Percentiles rank a stretch among this genome's conserved stretches.
Evolutionary conservation across 805 yeast genomes (phyloP).

Genomic region (Barnettozyma salicaria): DNA sequence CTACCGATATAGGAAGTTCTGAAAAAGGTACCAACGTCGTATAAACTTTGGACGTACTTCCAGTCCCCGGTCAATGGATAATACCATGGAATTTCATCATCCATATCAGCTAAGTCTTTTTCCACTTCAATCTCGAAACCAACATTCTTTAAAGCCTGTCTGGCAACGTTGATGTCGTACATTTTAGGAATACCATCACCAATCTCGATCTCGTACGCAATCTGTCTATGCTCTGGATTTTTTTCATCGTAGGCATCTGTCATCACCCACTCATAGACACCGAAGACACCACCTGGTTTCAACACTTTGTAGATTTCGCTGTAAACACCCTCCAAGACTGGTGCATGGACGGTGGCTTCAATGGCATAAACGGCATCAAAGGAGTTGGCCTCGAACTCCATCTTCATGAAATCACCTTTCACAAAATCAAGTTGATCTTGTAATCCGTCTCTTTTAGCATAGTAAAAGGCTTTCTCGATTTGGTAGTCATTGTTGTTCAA

Average conservation of each 20-base stretch:
- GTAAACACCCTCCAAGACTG: conserved; percentile 92
- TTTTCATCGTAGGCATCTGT: conserved; percentile 86
- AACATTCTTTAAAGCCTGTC: conserved; percentile 73
- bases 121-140: conserved; percentile 79
- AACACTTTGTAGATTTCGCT: conserved; percentile 89
- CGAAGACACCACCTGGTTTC: conserved; percentile 97
- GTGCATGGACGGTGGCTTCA: conserved; percentile 98
- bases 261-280: conserved; percentile 99
- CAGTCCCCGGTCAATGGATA: conserved; percentile 94
- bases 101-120: conserved; percentile 75
- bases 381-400: conserved; percentile 87
- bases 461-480: conserved; percentile 82
- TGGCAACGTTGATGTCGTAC: conserved; percentile 82
- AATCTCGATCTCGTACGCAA: conserved; percentile 94
- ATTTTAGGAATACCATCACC: conserved; percentile 99
- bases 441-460: conserved; percentile 61
- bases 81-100: conserved; percentile 93
- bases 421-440: conserved; percentile 75
- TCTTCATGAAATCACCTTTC: conserved; percentile 98
- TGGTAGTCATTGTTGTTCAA: conserved; percentile 96
- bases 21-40: conserved; percentile 76
- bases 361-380: conserved; percentile 98
- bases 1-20: conserved; percentile 89
- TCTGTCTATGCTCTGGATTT: conserved; percentile 84
- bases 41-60: conserved; percentile 73